Conservation (phyloP, 2,329 filamentous ascomycete genomes). For the Claviceps humidiphila region DNA sequence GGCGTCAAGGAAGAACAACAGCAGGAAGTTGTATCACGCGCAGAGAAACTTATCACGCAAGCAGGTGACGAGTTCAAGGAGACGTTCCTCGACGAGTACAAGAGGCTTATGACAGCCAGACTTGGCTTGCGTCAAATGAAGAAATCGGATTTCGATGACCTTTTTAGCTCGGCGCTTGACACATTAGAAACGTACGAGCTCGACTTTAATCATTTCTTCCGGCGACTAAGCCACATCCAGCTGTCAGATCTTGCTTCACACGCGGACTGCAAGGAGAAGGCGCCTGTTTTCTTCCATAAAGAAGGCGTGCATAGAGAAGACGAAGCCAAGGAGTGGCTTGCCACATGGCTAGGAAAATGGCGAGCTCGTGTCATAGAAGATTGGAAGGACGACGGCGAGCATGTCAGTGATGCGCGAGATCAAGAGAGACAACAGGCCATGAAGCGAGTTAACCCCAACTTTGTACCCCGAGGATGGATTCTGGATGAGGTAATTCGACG, state of each 20-base stretch:
- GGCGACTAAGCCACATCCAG: constrained; percentile 54
- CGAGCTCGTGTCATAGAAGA: constrained; percentile 57
- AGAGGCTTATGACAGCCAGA: constrained; percentile 65
- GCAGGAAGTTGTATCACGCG: constrained; percentile 59
- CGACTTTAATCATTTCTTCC: constrained; percentile 92
- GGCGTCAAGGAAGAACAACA: constrained; percentile 54
- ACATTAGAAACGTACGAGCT: constrained; percentile 68
- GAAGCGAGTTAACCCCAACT: constrained; percentile 85
- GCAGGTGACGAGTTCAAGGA: constrained; percentile 78
- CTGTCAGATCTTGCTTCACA: constrained; percentile 51
- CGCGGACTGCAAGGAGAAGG: constrained; percentile 46
- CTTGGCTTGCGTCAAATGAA: constrained; percentile 61
- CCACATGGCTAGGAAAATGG: constrained; percentile 74
- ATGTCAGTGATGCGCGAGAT: constrained; percentile 32
- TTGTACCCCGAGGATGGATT: constrained; percentile 81
- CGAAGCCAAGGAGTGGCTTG: constrained; percentile 53
- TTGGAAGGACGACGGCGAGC: constrained; percentile 44
- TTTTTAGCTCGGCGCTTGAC: constrained; percentile 76
- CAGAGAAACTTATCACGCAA: constrained; percentile 70
- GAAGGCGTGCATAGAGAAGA: constrained; percentile 53
- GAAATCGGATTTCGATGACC: constrained; percentile 60
- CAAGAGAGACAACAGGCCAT: constrained; percentile 55
- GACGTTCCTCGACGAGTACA: constrained; percentile 82
- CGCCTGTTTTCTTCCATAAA: constrained; percentile 65
- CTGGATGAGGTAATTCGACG: constrained; percentile 84